Evolutionary conservation across 257 asterid species (phyloP).

Genomic region (Salvia miltiorrhiza): DNA sequence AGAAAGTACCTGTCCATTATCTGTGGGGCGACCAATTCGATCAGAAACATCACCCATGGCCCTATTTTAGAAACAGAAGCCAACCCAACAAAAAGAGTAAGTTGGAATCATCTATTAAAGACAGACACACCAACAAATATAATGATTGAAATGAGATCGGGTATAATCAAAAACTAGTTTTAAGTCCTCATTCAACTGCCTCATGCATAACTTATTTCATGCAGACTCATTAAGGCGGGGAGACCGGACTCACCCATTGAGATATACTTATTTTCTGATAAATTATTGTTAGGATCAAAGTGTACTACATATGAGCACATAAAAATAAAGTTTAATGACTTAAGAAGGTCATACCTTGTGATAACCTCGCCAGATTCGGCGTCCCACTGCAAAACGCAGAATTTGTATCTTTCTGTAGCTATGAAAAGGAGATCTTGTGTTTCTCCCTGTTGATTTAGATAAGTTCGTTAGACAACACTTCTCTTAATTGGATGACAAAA

Average conservation of each 20-base stretch:
- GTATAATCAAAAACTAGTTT: not conserved
- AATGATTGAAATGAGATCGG: slow-evolving; percentile 1
- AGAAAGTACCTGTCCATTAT: slow-evolving; percentile 79
- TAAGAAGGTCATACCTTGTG: slow-evolving; percentile 54
- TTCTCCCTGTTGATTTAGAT: slow-evolving; percentile 63
- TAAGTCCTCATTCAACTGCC: not conserved
- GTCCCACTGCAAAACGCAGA: slow-evolving; percentile 94
- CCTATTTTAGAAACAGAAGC: slow-evolving; percentile 37
- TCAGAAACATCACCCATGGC: slow-evolving; percentile 97
- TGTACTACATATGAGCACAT: slow-evolving; percentile 2
- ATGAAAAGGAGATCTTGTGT: slow-evolving; percentile 86
- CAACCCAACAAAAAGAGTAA: slow-evolving; percentile 27
- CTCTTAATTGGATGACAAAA: not conserved
- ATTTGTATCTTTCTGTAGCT: slow-evolving; percentile 88
- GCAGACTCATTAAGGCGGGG: not conserved
- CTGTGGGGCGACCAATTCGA: slow-evolving; percentile 89
- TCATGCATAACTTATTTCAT: not conserved
- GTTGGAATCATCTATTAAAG: not conserved
- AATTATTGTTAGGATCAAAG: slow-evolving; percentile 5
- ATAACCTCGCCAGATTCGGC: slow-evolving; percentile 69
- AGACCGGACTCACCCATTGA: not conserved
- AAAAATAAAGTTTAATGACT: not conserved
- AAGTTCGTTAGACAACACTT: not conserved
- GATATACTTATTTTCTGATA: not conserved
- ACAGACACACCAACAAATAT: slow-evolving; percentile 4